Evolutionary conservation across 805 yeast genomes (phyloP).

Genomic region (Blastobotrys muscicola): DNA sequence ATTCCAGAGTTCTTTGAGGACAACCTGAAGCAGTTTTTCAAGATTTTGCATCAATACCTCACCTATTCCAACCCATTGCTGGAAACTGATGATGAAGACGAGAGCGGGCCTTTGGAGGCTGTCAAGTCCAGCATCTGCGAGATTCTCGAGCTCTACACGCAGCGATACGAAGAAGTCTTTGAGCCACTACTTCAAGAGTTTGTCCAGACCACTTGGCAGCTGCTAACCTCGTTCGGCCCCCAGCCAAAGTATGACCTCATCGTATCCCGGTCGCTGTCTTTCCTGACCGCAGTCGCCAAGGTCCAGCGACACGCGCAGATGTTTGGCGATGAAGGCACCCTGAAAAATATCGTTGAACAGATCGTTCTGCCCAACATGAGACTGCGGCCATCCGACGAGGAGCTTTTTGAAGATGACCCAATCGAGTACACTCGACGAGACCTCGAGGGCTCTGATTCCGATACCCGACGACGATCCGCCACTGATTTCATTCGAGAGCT

Average conservation of each 20-base stretch:
- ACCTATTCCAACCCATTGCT: slow-evolving; percentile 47
- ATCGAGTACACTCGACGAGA: slow-evolving; percentile 87
- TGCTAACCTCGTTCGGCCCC: slow-evolving; percentile 54
- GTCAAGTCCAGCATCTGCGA: slow-evolving; percentile 80
- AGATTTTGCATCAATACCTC: slow-evolving; percentile 71
- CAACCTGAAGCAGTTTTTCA: slow-evolving; percentile 67
- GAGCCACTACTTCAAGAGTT: slow-evolving; percentile 68
- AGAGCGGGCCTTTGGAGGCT: slow-evolving; percentile 56
- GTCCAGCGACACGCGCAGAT: slow-evolving; percentile 54
- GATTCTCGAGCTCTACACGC: slow-evolving; percentile 72
- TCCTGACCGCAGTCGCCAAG: slow-evolving; percentile 72
- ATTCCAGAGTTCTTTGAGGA: slow-evolving; percentile 98
- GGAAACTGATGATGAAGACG: slow-evolving; percentile 53
- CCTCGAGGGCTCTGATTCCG: slow-evolving; percentile 89
- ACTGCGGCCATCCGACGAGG: slow-evolving; percentile 82
- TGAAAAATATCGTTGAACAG: slow-evolving; percentile 70
- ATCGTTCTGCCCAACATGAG: slow-evolving; percentile 83
- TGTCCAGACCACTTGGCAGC: slow-evolving; percentile 73
- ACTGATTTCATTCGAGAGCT: slow-evolving; percentile 84
- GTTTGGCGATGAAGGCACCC: slow-evolving; percentile 50
- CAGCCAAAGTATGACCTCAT: slow-evolving; percentile 77
- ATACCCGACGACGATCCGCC: slow-evolving; percentile 86
- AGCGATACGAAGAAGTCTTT: slow-evolving; percentile 87
- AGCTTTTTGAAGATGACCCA: slow-evolving; percentile 94
- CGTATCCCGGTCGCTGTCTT: slow-evolving; percentile 70